Evolutionary conservation across 805 yeast species (phyloP).

Genomic region (Schwanniomyces vanrijiae): DNA sequence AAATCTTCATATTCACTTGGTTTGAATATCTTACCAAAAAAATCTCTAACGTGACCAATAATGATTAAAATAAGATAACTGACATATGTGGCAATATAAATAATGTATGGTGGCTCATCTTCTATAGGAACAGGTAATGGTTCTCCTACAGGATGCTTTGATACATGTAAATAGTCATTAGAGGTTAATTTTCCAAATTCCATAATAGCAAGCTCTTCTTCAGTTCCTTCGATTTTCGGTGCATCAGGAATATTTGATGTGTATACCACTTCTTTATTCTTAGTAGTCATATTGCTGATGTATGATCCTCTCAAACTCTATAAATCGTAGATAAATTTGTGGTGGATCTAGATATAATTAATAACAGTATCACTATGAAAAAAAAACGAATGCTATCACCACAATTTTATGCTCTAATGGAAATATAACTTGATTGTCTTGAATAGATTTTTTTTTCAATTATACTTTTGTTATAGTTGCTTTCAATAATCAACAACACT

Average conservation of each 20-base stretch:
- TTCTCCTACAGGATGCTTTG: constrained; percentile 55
- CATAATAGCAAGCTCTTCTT: constrained; percentile 42
- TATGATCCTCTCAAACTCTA: not conserved
- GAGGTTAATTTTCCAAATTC: constrained; percentile 77
- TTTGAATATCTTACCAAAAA: constrained; percentile 72
- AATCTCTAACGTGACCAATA: constrained; percentile 89
- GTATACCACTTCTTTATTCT: constrained; percentile 3
- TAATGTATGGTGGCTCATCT: constrained; percentile 86
- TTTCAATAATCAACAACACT: not conserved
- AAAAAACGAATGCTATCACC: not conserved
- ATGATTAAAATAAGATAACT: constrained; percentile 82
- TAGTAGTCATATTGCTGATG: not conserved
- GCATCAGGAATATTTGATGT: constrained; percentile 35
- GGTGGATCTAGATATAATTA: not conserved
- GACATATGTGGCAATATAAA: constrained; percentile 78
- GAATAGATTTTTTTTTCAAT: not conserved
- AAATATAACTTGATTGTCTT: not conserved
- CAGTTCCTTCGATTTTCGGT: constrained; percentile 33
- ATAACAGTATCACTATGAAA: not conserved
- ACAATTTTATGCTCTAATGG: not conserved
- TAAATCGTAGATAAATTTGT: not conserved
- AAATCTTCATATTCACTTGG: constrained; percentile 66
- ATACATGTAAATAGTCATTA: constrained; percentile 60
- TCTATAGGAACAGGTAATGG: constrained; percentile 62
- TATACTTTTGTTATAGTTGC: not conserved